Evolutionary conservation across 352 stramenopile genomes (phyloP), one percentile per base, ranked within the genome.

Genomic region (Pythium aristosporum): DNA sequence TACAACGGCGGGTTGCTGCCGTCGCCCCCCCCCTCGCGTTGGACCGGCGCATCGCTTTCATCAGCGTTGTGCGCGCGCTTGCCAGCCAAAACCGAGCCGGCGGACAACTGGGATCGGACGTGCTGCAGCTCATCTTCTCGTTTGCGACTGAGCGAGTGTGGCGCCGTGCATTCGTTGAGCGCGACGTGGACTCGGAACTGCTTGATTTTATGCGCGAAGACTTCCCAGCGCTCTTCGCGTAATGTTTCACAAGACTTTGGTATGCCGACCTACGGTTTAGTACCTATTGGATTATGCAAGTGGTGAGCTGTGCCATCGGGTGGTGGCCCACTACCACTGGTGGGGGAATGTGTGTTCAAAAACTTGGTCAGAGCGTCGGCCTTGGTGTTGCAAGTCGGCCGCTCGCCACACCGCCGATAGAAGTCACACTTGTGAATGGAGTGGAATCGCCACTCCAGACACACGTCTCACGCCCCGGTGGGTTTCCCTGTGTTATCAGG

Each of bases 101-200:
- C 28, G 49, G 49, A 6, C 11, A 36, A 8, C n/a, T 56, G 16
- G 49, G 49, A 16, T 44, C 30, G 30, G 49, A 44, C n/a, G 16
- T 56, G 30, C 39, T 43, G 11, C 28, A 43, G 30, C 32, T 43
- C 25, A 56, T 56, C 32, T 56, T 56, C 30, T 12, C 30, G 28
- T 56, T 42, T 10, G 49, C 49, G 9, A n/a, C 49, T 6, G 49
- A 56, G 16, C 15, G 28, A 18, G 49, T 56, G 10, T 43, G 49
- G 49, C 49, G 49, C 18, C 49, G 49, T 10, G 49, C 49, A 8
- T 30, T 43, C 18, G 39, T 32, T 1, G 49, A 56, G 49, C 49
- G 49, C 32, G 49, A 56, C 49, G 49, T 56, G 6, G 49, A 56
- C 18, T 56, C 49, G 16, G 49, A 56, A 9, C 2, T 56, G 0